These are phyloP conservation scores for Ceratobasidium sp. DNA, from an alignment of 1,284 basidiomycete species.

Conservation along the genomic window DNA sequence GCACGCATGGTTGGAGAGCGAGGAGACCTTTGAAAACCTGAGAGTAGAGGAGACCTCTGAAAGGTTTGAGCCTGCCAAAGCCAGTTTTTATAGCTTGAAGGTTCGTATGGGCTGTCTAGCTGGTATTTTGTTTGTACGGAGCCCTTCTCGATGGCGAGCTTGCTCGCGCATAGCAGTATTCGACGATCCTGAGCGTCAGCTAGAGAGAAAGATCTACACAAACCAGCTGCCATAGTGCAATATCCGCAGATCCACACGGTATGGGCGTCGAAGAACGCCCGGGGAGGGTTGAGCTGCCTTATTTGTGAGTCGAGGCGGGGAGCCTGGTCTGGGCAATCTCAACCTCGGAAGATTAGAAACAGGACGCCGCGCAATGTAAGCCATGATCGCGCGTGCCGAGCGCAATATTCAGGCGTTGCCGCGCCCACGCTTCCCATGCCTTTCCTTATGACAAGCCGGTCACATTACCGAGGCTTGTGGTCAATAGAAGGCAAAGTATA, in stretches of 20 bases:
- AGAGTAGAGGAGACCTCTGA: no score
- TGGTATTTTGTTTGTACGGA: neutral
- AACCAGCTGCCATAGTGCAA: constrained; percentile 19
- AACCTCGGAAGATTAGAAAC: constrained; percentile 13
- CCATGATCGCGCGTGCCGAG: constrained; percentile 7
- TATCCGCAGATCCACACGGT: constrained; percentile 41
- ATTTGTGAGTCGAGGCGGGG: neutral
- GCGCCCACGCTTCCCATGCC: neutral
- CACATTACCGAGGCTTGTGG: neutral
- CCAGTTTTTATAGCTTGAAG: no score
- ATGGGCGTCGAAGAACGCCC: neutral
- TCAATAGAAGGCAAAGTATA: neutral
- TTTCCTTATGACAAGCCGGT: neutral
- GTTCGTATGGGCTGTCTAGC: no score
- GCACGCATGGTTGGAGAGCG: neutral
- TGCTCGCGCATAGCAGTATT: neutral
- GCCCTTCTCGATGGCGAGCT: neutral
- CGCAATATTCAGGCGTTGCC: neutral
- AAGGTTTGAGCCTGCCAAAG: no score
- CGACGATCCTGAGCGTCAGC: neutral
- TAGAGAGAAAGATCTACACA: constrained; percentile 13
- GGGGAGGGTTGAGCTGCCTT: constrained; percentile 1
- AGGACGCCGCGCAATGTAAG: neutral
- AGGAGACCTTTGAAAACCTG: no score
- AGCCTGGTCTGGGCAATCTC: neutral